Evolutionary conservation across 2,329 filamentous ascomycete species (phyloP), one percentile per base, ranked within the genome.

Genomic region (Exophiala sp.): DNA sequence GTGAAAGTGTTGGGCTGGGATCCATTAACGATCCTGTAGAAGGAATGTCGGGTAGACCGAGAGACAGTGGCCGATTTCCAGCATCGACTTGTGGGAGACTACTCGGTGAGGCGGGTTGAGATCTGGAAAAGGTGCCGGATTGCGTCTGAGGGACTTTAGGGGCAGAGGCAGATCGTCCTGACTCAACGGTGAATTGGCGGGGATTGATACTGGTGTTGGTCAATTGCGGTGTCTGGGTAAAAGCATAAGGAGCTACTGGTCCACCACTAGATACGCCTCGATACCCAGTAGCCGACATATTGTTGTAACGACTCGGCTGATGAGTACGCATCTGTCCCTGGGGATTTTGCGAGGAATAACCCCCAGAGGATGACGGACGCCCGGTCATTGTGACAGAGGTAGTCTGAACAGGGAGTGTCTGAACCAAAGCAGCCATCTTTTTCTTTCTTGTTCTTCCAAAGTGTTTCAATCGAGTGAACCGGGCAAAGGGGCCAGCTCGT

Each of bases 391-490:
- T 87, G 61, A 85, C 85, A 65, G 85, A 80, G 63, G 87, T 85
- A 67, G 85, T 84, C 73, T 89, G 86, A 75, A 89, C 86, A 66
- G 88, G 83, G 69, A 88, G 88, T 58, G 86, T 84, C 75, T 92
- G 89, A 68, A 91, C 86, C 78, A 92, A 79, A 72, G 88, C 87
- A 78, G 88, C 88, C 89, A 94, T 92, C 71, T 70, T 86, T 78
- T 68, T 68, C 63, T 46, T 39, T 35, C 9, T 45, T 41, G 50
- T 8, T 29, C 24, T 29, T 29, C 24, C 24, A 29, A 14, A 14
- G 24, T 55, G 40, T 40, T 16, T 50, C 10, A 24, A 24, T 33
- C 18, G n/a, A 42, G 45, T 29, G 38, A 45, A 36, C 33, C 21
- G 20, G 46, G 33, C 20, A 39, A 8, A 21, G 14, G 20, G 24